phyloP scores from a whole-genome alignment of 2,329 filamentous ascomycete genomes.

The Waltergamsia citrina region DNA sequence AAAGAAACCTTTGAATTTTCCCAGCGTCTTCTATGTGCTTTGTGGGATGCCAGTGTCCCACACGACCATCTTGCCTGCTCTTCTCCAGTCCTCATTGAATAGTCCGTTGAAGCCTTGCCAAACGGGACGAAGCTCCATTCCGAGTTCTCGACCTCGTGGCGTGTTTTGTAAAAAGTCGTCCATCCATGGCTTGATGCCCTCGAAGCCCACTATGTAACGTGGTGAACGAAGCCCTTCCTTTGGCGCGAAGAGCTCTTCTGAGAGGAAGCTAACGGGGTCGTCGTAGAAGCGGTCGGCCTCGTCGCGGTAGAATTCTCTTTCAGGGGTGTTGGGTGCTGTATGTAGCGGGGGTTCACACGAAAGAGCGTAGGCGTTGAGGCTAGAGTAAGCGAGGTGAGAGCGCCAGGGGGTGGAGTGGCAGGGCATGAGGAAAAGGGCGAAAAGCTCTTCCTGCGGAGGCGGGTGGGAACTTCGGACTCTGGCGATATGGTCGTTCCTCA shows the following conservation, averaged over 20 bases:
- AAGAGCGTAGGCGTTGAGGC: conserved; percentile 71
- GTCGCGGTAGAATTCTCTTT: conserved; percentile 66
- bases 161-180: conserved; percentile 30
- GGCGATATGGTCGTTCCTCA: conserved; percentile 64
- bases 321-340: conserved; percentile 43
- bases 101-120: conserved; percentile 52
- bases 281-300: conserved; percentile 91
- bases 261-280: conserved; percentile 45
- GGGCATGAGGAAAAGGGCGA: conserved; percentile 80
- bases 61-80: conserved; percentile 46
- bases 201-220: conserved; percentile 51
- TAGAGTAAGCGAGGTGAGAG: conserved; percentile 69
- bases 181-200: conserved; percentile 42
- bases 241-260: conserved; percentile 35
- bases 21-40: not conserved
- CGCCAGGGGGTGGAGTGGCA: conserved; percentile 97
- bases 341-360: conserved; percentile 83
- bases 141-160: conserved; percentile 26
- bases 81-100: conserved; percentile 52
- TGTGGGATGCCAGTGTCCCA: conserved; percentile 40
- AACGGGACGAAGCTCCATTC: conserved; percentile 29
- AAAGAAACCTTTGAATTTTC: not conserved
- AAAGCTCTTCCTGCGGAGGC: conserved; percentile 33
- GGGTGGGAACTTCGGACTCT: too few species aligned
- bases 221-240: conserved; percentile 20